Evolutionary conservation across 2,329 filamentous ascomycete species (phyloP).

Genomic region (Colletotrichum spinosum): DNA sequence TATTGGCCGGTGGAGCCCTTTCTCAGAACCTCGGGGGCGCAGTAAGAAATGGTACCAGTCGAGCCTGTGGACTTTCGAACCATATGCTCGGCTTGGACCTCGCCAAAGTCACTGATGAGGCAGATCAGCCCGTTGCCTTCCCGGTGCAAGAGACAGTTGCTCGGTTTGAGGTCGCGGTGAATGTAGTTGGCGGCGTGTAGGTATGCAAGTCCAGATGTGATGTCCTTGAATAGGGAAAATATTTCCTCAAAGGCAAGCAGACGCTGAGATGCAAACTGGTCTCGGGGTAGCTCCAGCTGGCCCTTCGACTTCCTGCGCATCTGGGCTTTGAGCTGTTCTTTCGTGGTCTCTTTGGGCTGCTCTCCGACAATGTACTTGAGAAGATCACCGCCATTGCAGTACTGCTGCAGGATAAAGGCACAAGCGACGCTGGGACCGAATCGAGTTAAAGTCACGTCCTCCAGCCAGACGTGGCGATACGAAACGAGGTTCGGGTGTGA

Average conservation of each 20-base stretch:
- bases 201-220: conserved; percentile 91
- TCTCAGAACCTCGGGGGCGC: conserved; percentile 90
- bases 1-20: conserved; percentile 76
- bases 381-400: conserved; percentile 93
- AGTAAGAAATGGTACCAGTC: conserved; percentile 97
- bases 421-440: conserved; percentile 95
- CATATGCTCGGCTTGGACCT: conserved; percentile 87
- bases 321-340: conserved; percentile 89
- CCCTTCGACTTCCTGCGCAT: conserved; percentile 86
- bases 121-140: conserved; percentile 79
- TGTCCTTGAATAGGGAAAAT: conserved; percentile 95
- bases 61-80: conserved; percentile 90
- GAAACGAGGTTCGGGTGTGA: conserved; percentile 96
- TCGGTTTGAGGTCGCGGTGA: conserved; percentile 94
- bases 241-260: conserved; percentile 85
- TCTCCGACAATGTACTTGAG: conserved; percentile 86
- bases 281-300: conserved; percentile 71
- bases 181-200: conserved; percentile 94
- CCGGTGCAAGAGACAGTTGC: conserved; percentile 90
- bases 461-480: conserved; percentile 97
- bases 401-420: conserved; percentile 97
- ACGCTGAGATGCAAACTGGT: conserved; percentile 56
- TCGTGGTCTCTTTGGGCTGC: conserved; percentile 71
- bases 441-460: conserved; percentile 83
- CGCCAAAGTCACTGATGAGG: conserved; percentile 96